Evolutionary conservation across 208 protist genomes (phyloP), one percentile per base, ranked within the genome.

Genomic region (Naegleria lovaniensis): DNA sequence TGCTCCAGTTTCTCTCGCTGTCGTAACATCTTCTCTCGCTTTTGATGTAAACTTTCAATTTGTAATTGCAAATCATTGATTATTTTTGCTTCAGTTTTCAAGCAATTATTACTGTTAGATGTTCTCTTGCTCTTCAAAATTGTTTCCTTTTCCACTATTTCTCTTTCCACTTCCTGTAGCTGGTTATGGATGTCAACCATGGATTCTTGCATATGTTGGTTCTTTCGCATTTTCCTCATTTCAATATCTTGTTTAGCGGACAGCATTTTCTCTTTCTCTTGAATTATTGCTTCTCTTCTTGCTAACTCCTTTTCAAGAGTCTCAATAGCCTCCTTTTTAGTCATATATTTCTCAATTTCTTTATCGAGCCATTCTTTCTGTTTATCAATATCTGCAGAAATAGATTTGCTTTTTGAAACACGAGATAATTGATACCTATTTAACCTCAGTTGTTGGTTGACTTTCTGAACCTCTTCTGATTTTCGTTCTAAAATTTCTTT

Each of bases 321-420:
- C 29, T 90, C 88, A 5, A 90, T 83, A 5, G 88, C 19, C 19
- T 90, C 88, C 29, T 90, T 90, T 48, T 90, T 83, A 15, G 15
- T 85, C 40, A 87, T 25, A n/a, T 87, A 87, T 51, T 87, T 51
- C 29, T 87, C 83, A 87, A 87, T 87, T n/a, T 87, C 83, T n/a
- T 36, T 41, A 52, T 87, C 83, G 1, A 87, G 15, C 83, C 83
- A 87, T 33, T 40, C 40, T 51, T 87, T 87, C 52, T 87, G 83
- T 87, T 51, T 87, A 39, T 87, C 83, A 48, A 87, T 87, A 29
- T 87, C 83, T 0, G 83, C 29, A 52, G 36, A 52, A 9, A 48
- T 29, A 16, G 76, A 16, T 84, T 33, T 41, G 22, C 11, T 84
- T 15, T 41, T 84, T 16, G 38, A 84, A 40, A 33, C 16, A 22